Base-by-base conservation (phyloP, 1,284 basidiomycete genomes). In the Phaffia rhodozyma region DNA sequence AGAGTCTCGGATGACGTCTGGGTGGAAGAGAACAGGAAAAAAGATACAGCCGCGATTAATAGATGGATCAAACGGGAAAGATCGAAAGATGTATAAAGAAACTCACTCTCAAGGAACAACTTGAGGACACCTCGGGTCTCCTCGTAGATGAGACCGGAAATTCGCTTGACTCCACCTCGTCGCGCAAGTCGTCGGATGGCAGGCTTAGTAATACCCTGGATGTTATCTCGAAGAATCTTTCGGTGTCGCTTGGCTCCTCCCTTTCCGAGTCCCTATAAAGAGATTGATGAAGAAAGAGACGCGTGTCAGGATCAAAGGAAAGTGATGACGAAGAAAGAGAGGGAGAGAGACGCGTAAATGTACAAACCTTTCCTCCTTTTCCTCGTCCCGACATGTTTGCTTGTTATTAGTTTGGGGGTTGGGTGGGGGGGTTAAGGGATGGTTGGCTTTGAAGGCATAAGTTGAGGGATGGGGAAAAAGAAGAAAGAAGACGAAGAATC, bases 141-240 rank as follows among this genome's bases (percentile, higher is more conserved):
- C 77, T 92, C 89, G 78, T 92, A 92, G 78, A 92, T 90, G 70
- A 90, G 82, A 74, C 87, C 88, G 62, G 89, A 90, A 76, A 91
- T 90, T 86, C 88, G 88, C 81, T 92, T 91, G 74, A 91, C 89
- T 86, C 89, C 89, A 75, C 91, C 91, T 82, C 90, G 86, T 76
- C 91, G 89, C 55, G 91, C 91, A 68, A 94, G 86, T 81, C 90
- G 88, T 72, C 91, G 87, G 76, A 93, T 91, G 70, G 89, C 89
- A 70, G 87, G 88, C 81, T 91, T 91, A 72, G 87, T 91, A 68
- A 65, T 63, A 59, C 83, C 85, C 78, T 87, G 86, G 74, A 88
- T 89, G 81, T 88, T 89, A 79, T 89, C 86, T 72, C 85, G 83
- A 70, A 86, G 78, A 74, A 87, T 84, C 79, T 86, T 88, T 75